A percentile compares a stretch with the other conserved stretches of the same genome.
These are phyloP conservation scores for Diaporthe helianthi DNA, from an alignment of 2,329 filamentous ascomycete genomes.

Conservation along the genomic window DNA sequence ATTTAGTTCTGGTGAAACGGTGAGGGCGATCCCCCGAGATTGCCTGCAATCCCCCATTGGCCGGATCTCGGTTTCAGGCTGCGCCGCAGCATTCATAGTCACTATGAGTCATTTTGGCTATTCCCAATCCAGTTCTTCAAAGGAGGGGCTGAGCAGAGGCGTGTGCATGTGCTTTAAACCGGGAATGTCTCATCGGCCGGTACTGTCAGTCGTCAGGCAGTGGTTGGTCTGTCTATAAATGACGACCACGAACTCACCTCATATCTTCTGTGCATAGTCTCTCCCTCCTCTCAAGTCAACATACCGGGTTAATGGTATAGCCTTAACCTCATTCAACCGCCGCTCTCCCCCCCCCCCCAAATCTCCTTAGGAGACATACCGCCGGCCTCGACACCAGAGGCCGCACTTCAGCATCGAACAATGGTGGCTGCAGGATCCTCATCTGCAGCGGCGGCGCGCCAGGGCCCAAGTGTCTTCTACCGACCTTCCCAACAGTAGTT, in stretches of 20 bases:
- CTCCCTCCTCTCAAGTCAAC: neutral
- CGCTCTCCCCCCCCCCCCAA: neutral
- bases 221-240: neutral
- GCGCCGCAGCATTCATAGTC: constrained; percentile 4
- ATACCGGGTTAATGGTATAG: constrained; percentile 26
- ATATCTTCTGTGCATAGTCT: no score
- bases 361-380: constrained; percentile 20
- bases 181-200: no score
- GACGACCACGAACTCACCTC: constrained; percentile 9
- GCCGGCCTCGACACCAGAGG: constrained; percentile 42
- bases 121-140: constrained; percentile 3
- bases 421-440: constrained; percentile 40
- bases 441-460: constrained; percentile 36
- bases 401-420: constrained; percentile 41
- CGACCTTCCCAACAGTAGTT: constrained; percentile 36
- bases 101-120: constrained; percentile 30
- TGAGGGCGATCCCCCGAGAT: neutral
- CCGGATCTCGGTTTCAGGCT: constrained; percentile 11
- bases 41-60: neutral
- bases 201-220: no score
- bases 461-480: constrained; percentile 36
- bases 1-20: neutral
- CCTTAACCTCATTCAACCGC: neutral
- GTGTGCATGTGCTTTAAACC: neutral
- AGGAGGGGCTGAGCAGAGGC: constrained; percentile 14